These are phyloP conservation scores for Boletus bicolor DNA, from an alignment of 768 basidiomycete species.

Conservation along the genomic window DNA sequence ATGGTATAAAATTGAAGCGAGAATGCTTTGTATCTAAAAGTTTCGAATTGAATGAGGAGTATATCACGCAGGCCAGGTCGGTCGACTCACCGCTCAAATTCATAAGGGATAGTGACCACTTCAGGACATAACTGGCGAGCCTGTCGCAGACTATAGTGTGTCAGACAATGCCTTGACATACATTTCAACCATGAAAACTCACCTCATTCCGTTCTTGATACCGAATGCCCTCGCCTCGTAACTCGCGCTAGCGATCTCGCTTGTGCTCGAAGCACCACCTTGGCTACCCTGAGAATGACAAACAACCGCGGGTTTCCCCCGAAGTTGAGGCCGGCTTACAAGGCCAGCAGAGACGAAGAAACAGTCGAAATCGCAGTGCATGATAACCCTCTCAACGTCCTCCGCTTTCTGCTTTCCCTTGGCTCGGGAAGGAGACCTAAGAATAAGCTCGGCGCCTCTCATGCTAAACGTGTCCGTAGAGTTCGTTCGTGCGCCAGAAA, in stretches of 20 bases:
- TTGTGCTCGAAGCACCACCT: conserved; percentile 76
- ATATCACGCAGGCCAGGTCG: no score
- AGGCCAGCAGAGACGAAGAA: conserved; percentile 96
- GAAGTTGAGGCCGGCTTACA: conserved; percentile 72
- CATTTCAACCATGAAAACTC: no score
- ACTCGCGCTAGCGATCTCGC: conserved; percentile 76
- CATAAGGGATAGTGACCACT: no score
- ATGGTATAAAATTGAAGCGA: no score
- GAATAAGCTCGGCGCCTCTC: conserved; percentile 47
- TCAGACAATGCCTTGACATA: no score
- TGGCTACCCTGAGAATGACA: conserved; percentile 87
- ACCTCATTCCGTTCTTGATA: no score
- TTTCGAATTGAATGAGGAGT: no score
- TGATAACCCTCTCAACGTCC: conserved; percentile 60
- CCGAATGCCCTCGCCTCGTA: no score
- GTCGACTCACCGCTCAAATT: no score
- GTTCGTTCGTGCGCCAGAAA: background rate
- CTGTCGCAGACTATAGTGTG: no score
- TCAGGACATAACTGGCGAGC: no score
- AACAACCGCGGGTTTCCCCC: conserved; percentile 88
- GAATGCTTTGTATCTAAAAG: no score
- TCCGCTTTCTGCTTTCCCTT: conserved; percentile 54
- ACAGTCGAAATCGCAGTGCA: conserved; percentile 95
- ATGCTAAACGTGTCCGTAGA: conserved; percentile 42
- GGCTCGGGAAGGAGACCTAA: conserved; percentile 45